phyloP scores from a whole-genome alignment of 169 alveolate genomes.

The Plasmodium vivax region DNA sequence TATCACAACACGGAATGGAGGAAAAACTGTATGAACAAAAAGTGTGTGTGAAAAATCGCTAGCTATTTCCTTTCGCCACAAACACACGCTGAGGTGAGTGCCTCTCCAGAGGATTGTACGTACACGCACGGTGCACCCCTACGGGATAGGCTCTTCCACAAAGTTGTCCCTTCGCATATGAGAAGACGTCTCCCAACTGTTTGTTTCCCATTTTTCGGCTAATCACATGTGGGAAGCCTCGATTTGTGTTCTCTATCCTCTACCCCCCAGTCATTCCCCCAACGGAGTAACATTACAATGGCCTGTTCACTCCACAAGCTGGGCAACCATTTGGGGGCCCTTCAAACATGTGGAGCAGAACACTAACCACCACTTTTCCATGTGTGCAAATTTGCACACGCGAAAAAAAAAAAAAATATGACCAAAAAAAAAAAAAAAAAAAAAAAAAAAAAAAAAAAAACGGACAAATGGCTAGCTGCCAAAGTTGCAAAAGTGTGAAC shows the following conservation, averaged over 20 bases:
- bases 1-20: neutral
- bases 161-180: neutral
- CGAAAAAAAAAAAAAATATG: neutral
- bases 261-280: neutral
- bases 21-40: neutral
- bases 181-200: neutral
- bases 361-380: neutral
- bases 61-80: neutral
- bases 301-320: neutral
- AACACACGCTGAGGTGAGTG: neutral
- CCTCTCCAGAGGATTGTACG: neutral
- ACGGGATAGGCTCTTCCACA: neutral
- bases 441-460: neutral
- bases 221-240: neutral
- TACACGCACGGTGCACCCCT: neutral
- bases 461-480: neutral
- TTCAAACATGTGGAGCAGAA: neutral
- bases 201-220: neutral
- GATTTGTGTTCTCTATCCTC: neutral
- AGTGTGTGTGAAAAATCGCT: neutral
- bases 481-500: neutral
- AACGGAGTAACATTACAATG: neutral
- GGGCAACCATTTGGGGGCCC: neutral
- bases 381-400: neutral
- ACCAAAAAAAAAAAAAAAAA: neutral